Evolutionary conservation across 2,329 filamentous ascomycete species (phyloP).

Genomic region (Aspergillus japonicus): DNA sequence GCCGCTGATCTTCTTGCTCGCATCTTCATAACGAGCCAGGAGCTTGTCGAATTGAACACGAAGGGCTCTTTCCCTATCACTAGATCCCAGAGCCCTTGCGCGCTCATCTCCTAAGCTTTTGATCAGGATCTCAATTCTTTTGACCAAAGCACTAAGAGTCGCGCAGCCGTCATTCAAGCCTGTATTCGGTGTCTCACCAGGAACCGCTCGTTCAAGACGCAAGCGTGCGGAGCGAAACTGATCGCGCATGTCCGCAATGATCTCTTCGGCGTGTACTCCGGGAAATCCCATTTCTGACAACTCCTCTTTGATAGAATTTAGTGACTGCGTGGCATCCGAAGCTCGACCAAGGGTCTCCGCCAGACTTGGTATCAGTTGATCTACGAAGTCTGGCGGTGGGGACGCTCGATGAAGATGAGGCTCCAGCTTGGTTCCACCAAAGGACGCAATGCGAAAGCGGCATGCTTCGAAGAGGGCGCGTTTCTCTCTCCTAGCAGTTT

Average conservation of each 20-base stretch:
- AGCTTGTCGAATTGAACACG: conserved; percentile 46
- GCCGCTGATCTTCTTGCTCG: conserved; percentile 35
- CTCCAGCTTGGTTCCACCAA: conserved; percentile 23
- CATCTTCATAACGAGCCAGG: conserved; percentile 39
- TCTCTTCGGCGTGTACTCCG: conserved; percentile 29
- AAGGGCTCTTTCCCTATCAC: conserved; percentile 41
- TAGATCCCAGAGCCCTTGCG: conserved; percentile 31
- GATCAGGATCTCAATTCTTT: conserved; percentile 37
- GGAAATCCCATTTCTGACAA: conserved; percentile 43
- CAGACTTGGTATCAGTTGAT: conserved; percentile 37
- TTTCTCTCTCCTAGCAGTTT: conserved; percentile 41
- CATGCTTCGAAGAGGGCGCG: conserved; percentile 41
- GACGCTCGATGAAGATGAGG: conserved; percentile 28
- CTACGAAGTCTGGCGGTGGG: conserved; percentile 41
- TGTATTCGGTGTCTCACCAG: conserved; percentile 43
- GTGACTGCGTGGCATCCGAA: conserved; percentile 37
- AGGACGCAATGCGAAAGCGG: conserved; percentile 28
- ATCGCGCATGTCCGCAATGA: conserved; percentile 37
- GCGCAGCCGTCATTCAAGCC: conserved; percentile 40
- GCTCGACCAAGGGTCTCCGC: conserved; percentile 37
- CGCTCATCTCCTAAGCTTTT: conserved; percentile 35
- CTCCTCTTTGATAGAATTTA: conserved; percentile 37
- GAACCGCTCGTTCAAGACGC: conserved; percentile 44
- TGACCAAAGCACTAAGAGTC: conserved; percentile 42
- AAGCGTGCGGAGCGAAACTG: conserved; percentile 46